Percentiles rank a stretch among this genome's conserved stretches.
These are phyloP conservation scores for Incumbomyces lentus DNA, from an alignment of 2,329 filamentous ascomycete species.

Conservation along the genomic window DNA sequence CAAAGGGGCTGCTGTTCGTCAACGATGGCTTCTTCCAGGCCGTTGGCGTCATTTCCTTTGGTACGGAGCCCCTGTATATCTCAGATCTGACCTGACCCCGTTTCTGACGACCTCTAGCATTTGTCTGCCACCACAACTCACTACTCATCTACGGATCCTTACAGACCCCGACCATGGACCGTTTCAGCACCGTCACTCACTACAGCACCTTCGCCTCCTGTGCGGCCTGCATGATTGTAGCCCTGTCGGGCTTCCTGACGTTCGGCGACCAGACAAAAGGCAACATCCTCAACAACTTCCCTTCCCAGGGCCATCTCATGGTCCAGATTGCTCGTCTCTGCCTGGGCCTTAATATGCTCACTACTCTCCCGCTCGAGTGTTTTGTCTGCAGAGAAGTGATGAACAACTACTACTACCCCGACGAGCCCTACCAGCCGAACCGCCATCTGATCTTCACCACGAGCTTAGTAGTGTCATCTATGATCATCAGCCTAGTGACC, in stretches of 20 bases:
- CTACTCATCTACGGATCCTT: constrained; percentile 95
- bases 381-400: constrained; percentile 97
- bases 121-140: constrained; percentile 83
- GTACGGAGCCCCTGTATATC: constrained; percentile 37
- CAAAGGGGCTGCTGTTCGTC: constrained; percentile 62
- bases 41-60: constrained; percentile 95
- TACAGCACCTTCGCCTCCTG: constrained; percentile 85
- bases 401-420: constrained; percentile 68
- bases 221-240: constrained; percentile 82
- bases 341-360: constrained; percentile 98
- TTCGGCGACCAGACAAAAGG: constrained; percentile 87
- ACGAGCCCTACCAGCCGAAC: constrained; percentile 67
- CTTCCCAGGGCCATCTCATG: constrained; percentile 68
- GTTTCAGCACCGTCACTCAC: constrained; percentile 87
- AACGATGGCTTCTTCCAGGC: constrained; percentile 88
- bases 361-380: constrained; percentile 86
- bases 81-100: background rate
- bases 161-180: constrained; percentile 86
- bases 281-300: constrained; percentile 97
- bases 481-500: constrained; percentile 68
- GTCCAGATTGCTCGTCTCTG: constrained; percentile 90
- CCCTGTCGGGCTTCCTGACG: constrained; percentile 76
- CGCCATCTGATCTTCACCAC: constrained; percentile 83
- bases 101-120: constrained; percentile 34
- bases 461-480: constrained; percentile 65